Conservation (phyloP, 352 stramenopile genomes). For the Thalassiosira hispida region DNA sequence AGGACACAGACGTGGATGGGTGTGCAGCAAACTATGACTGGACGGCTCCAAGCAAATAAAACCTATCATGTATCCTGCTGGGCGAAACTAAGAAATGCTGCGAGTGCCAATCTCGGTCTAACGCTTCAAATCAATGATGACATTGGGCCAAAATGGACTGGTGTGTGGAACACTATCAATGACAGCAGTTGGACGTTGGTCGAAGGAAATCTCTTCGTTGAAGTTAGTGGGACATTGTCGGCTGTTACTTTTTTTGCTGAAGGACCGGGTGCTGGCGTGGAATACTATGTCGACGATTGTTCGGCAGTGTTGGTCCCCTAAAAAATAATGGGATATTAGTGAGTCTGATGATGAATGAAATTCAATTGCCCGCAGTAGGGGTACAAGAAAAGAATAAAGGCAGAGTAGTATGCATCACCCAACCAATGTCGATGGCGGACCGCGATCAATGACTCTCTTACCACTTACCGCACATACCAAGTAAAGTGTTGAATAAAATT, state of each 20-base stretch:
- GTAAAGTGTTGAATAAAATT: no score
- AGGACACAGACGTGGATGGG: constrained; percentile 26
- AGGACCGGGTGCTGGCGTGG: constrained; percentile 17
- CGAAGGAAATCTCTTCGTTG: constrained; percentile 18
- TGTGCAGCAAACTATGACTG: constrained; percentile 13
- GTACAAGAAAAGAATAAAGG: no score
- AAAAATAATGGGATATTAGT: background rate
- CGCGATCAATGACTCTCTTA: no score
- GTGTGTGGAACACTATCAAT: constrained; percentile 17
- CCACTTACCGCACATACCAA: no score
- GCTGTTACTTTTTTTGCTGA: constrained; percentile 18
- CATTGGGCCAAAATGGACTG: constrained; percentile 7
- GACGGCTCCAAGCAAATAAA: constrained; percentile 9
- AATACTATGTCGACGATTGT: constrained; percentile 13
- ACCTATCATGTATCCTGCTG: constrained; percentile 35
- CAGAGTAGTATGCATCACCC: no score
- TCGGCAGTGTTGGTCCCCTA: constrained; percentile 2
- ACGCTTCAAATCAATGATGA: constrained; percentile 29
- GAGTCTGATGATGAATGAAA: no score
- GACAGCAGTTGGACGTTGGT: constrained; percentile 29
- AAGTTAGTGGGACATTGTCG: constrained; percentile 16
- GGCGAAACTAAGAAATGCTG: constrained; percentile 30
- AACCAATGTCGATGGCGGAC: no score
- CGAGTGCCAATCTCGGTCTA: constrained; percentile 9
- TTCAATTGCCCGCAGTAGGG: no score